Evolutionary conservation across 2,329 filamentous ascomycete species (phyloP), one percentile per base, ranked within the genome.

Genomic region (Sclerotinia trifoliorum): DNA sequence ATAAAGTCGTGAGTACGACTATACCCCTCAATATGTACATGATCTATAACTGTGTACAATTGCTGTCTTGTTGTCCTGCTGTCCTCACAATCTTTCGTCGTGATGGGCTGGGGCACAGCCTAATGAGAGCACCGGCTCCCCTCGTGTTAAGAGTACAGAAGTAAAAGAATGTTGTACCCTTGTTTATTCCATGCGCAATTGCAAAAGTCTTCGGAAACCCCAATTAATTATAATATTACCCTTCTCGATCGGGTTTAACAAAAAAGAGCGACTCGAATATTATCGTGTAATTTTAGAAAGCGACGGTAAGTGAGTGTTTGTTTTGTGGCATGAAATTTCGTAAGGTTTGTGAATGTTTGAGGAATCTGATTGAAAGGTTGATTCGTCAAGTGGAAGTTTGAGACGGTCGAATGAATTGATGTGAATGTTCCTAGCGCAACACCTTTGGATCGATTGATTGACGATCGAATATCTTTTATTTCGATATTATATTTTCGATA

Each of bases 1-100:
- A 58, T 55, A 73, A 67, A 46, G 66, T 44, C 32, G 69, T 66
- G 26, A 71, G 72, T 13, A 74, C 70, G 63, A 73, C 70, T 65
- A 77, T 70, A 49, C 70, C 72, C 67, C 49, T 70, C 65, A 75
- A 69, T 65, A 74, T 69, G 68, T 72, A 73, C 74, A 75, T 73
- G 66, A 61, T 73, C 66, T 58, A 32, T 15, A 42, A 26, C n/a
- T 54, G 65, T 54, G 60, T 42, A 67, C 52, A 49, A 46, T 57
- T 57, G 46, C 21, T 21, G 29, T 54, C 29, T 57, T 57, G 46
- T 26, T 21, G 46, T 54, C 29, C 29, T 54, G 65, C 55, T 65
- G 63, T 58, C 63, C 63, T 58, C 39, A 19, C 57, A 46, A n/a
- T 42, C 46, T 19, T 62, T 24, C 44, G 54, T 62, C 26, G 56